Base-by-base conservation (phyloP, 768 basidiomycete species). In the Dendrothele bispora region DNA sequence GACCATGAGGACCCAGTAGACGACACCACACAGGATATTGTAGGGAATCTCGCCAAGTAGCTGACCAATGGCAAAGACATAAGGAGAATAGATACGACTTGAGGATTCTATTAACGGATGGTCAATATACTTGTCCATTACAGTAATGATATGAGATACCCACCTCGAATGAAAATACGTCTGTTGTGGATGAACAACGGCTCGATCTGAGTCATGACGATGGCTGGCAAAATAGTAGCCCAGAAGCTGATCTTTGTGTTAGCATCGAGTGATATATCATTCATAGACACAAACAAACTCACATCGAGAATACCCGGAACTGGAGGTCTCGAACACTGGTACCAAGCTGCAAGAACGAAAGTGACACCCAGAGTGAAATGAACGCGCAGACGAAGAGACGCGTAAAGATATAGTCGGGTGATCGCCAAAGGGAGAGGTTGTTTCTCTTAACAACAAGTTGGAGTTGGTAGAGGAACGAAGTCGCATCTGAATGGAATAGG, bases 391-490 rank as follows among this genome's bases (percentile, higher is more conserved):
- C 79, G 63, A 91, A 91, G 21, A 92, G 68, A 17, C 92, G 81
- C 43, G 82, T 90, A 71, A 85, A 93, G 41, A 90, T 82, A 61
- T 94, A 95, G 54, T 91, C 83, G 3, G 91, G 88, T 7, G 84
- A 88, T 46, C 92, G 75, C 86, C 88, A 94, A 11, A 93, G 69
- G 2, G 88, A 83, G 5, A 72, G 56, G 57, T 83, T 83, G 60
- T 88, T 87, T 34, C 91, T 76, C 18, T 69, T 55, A 15, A 82
- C 73, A 49, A 94, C 89, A 12, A 75, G 72, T 53, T 73, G 73
- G 52, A 94, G 71, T 63, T 95, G 92, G 61, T 83, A 84, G 42
- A 75, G 63, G 70, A 91, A 86, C 0, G 86, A 73, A 0, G 89
- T 90, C 1, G 91, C 87, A 61, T 89, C 83, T 86, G 38, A 5